Conservation (phyloP, 1,284 basidiomycete species). For the Pseudomicrostroma phylloplanum region DNA sequence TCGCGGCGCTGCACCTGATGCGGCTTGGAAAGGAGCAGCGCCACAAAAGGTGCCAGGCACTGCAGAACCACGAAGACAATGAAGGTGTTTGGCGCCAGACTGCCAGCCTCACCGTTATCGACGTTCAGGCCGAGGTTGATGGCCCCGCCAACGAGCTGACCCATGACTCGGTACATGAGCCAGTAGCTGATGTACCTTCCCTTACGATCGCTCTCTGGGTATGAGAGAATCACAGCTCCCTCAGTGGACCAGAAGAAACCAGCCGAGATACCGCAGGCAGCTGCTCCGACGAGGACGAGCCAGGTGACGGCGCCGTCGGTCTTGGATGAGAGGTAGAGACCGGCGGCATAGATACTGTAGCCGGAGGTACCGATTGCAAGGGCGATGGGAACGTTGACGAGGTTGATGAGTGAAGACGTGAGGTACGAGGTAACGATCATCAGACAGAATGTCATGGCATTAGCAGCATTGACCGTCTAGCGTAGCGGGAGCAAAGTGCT, state of each 20-base stretch:
- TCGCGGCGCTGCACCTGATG: slow-evolving; percentile 50
- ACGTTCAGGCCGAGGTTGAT: slow-evolving; percentile 52
- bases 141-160: slow-evolving; percentile 47
- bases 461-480: slow-evolving; percentile 47
- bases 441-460: slow-evolving; percentile 49
- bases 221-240: slow-evolving; percentile 27
- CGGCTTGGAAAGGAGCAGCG: slow-evolving; percentile 46
- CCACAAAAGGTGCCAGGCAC: slow-evolving; percentile 44
- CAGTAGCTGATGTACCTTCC: slow-evolving; percentile 50
- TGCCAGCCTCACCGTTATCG: slow-evolving; percentile 35
- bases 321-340: slow-evolving; percentile 43
- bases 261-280: slow-evolving; percentile 49
- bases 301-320: slow-evolving; percentile 30
- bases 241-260: slow-evolving; percentile 50
- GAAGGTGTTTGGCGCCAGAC: slow-evolving; percentile 48
- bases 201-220: slow-evolving; percentile 45
- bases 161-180: slow-evolving; percentile 46
- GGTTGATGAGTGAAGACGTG: slow-evolving; percentile 29
- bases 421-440: slow-evolving; percentile 49
- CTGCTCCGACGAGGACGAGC: slow-evolving; percentile 51
- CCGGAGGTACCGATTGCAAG: slow-evolving; percentile 45
- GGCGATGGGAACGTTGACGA: slow-evolving; percentile 38
- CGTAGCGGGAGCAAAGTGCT: neutral
- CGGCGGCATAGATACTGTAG: slow-evolving; percentile 49
- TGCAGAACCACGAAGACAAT: slow-evolving; percentile 53